Base-by-base conservation (phyloP, 192 early-diverging fungal genomes). In the Coemansia sp. region DNA sequence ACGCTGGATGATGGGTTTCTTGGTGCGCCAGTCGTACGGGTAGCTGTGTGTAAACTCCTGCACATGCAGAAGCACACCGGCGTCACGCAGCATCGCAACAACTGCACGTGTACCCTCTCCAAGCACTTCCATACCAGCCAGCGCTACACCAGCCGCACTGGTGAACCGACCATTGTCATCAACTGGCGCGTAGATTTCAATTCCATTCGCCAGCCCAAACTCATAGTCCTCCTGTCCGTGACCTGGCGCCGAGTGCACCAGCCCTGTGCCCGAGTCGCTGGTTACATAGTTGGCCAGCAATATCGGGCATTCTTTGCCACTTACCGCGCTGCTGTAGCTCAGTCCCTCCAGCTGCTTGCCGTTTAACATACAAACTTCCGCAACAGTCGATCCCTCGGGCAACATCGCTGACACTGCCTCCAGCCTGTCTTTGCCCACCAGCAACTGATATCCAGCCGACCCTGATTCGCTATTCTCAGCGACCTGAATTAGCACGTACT, bases 181-280 rank as follows among this genome's bases (percentile, higher is more conserved):
- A 9, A 93, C 91, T 32, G 91, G 91, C 57, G 88, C 86, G 56
- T 86, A 87, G 0, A 82, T 82, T 4, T 73, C 68, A 35, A 93
- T 85, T 12, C 85, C 85, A 20, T 75, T 56, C 5, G 82, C 43
- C 24, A 76, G 49, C 16, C 76, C 72, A 57, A 88, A 81, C 68
- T 90, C 88, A 58, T 93, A 93, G 71, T 93, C 91, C n/a, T 91
- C 89, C 77, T 88, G 85, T 19, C 91, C 91, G 61, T 93, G 91
- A 14, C 91, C 91, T 1, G 91, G 91, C 6, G 91, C 91, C 32
- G 88, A 85, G 61, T 93, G 91, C 19, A 93, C 89, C n/a, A 93
- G 59, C n/a, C 91, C 88, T 8, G 88, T 90, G 4, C 91, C 91
- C 1, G 89, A 87, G 9, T 89, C 88, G 0, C 78, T 75, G 9